Base-by-base conservation (phyloP, 139 green algal genomes). In the Pleodorina starrii region DNA sequence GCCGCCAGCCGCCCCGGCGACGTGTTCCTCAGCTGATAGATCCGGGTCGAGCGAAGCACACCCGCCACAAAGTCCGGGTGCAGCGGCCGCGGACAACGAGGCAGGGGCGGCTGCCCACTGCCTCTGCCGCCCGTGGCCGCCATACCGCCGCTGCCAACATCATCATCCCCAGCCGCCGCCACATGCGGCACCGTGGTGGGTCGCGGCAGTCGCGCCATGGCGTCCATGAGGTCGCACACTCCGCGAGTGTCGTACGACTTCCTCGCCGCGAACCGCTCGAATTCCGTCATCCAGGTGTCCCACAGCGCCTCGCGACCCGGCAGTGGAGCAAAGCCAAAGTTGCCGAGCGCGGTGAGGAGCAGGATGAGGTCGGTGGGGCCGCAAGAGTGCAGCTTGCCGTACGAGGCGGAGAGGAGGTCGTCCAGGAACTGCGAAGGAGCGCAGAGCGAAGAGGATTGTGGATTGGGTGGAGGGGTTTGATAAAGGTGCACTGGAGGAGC, bases 311-410 rank as follows among this genome's bases (percentile, higher is more conserved):
- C 77, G 23, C 76, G 59, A 2, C 46, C 59, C 5, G 57, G 54
- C 35, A 63, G 21, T 1, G 88, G 81, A 32, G 23, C 6, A 72
- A 89, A 91, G 88, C 72, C 42, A 29, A 87, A 89, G 72, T 80
- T 86, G 54, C 69, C 82, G 5, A 91, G 73, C 21, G 88, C 88
- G 23, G 72, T 86, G 51, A 85, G 35, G 48, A 88, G 46, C 19
- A 75, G 29, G 50, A 87, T 43, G 1, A 91, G 46, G 68, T 88
- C 83, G 46, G 83, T 80, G 44, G 68, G 81, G 44, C 81, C 81
- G 60, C 81, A 87, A 2, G 54, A 59, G 75, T 90, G 86, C 59
- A 90, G 86, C 86, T 90, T 90, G 74, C 74, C 63, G 60, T 86
- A 84, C 42, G 86, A 86, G n/a, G 86, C 86, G 5, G 86, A 83